These are phyloP conservation scores for Xylaria sp. DNA, from an alignment of 2,329 filamentous ascomycete genomes.

Conservation along the genomic window DNA sequence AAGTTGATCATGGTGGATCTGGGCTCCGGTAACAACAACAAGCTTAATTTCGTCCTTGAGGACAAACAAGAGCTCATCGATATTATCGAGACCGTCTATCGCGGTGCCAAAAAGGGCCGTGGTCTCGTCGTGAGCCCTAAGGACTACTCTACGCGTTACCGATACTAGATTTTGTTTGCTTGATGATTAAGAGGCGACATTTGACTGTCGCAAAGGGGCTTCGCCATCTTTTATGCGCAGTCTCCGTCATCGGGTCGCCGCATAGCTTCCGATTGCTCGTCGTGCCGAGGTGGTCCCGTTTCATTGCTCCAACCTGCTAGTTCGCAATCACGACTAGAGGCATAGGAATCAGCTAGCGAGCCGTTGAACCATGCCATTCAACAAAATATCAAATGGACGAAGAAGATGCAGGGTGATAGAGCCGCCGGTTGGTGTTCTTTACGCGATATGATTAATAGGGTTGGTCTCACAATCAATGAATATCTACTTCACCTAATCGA, in stretches of 20 bases:
- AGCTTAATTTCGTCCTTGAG: conserved; percentile 94
- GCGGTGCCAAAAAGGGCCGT: conserved; percentile 96
- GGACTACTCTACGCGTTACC: conserved; percentile 61
- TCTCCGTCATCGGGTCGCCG: neutral
- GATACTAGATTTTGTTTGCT: conserved; percentile 43
- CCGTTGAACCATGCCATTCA: neutral
- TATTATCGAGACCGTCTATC: conserved; percentile 97
- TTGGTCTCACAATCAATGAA: conserved; percentile 53
- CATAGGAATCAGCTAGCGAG: neutral
- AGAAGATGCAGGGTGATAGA: neutral
- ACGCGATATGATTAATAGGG: conserved; percentile 42
- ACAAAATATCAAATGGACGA: neutral
- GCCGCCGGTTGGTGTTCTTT: neutral
- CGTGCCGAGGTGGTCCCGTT: neutral
- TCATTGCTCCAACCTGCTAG: neutral
- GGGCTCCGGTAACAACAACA: conserved; percentile 98
- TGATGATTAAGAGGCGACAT: neutral
- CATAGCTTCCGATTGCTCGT: neutral
- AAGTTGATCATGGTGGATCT: conserved; percentile 99
- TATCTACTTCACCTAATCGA: conserved; percentile 36
- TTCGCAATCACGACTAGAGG: too few species aligned
- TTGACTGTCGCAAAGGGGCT: neutral
- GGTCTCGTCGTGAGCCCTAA: conserved; percentile 98
- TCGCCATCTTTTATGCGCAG: neutral
- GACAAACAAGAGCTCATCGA: conserved; percentile 99